Base-by-base conservation (phyloP, 208 protist genomes). In the Acanthamoeba royreba region DNA sequence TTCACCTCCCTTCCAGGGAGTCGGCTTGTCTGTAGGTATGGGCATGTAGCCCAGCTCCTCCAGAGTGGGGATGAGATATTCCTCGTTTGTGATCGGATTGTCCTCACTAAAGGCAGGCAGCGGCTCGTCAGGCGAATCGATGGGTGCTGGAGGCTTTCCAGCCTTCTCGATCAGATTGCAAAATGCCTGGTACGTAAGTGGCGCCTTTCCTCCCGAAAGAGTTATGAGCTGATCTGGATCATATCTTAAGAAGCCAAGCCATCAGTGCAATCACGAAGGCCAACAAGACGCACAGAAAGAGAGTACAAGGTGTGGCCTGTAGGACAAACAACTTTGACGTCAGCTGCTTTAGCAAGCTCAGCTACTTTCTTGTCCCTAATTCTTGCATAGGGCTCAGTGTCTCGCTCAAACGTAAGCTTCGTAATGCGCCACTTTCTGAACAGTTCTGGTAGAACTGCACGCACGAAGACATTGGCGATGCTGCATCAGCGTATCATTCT, bases 311-410 rank as follows among this genome's bases (percentile, higher is more conserved):
- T 77, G 66, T 77, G 66, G 13, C 28, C 22, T 11, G n/a, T 28
- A 15, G 66, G 66, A 38, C 66, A 77, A 11, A 42, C 33, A 15
- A 88, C 81, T 28, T 88, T 61, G n/a, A 88, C 25, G 31, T 58
- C 28, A 61, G 52, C 43, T 11, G 25, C 81, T 58, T 61, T 69
- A 15, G 52, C 81, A 13, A 88, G 81, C 11, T 11, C 31, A 13
- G 52, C 43, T 13, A 88, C 28, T 35, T n/a, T 77, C 11, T 61
- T n/a, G 31, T 77, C 81, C 40, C 81, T 88, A 13, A 88, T 61
- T 66, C 91, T 92, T 15, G 87, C 87, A 90, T 92, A 92, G n/a
- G 87, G 87, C 38, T 92, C 87, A 91, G 87, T 92, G 69, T 92
- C 87, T 13, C 45, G 33, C 77, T 92, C 87, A 92, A 92, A 92